Evolutionary conservation across 2,329 filamentous ascomycete species (phyloP), one percentile per base, ranked within the genome.

Genomic region (Talaromyces piceae): DNA sequence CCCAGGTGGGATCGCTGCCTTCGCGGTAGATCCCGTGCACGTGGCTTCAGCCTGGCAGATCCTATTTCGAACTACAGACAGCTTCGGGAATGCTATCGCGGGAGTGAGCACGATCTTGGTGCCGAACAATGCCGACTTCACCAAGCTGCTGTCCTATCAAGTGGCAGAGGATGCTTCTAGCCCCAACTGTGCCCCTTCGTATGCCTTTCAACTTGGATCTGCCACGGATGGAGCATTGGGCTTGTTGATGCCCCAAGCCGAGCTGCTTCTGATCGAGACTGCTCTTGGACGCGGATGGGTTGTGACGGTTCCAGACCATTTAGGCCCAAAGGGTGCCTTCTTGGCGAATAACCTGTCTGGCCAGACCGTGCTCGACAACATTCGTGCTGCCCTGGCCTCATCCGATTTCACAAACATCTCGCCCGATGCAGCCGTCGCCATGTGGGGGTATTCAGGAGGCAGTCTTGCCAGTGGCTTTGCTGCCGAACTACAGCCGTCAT

Each of bases 371-470:
- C 59, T 76, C 9, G 71, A 77, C 57, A 62, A 63, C 3, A 58
- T 76, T 1, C 70, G 75, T 7, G 73, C 73, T 5, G 65, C 70
- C 1, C 56, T 73, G 13, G 52, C 59, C 2, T 63, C 61, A 1
- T 52, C 45, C 2, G 22, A 53, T 8, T 53, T 61, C 44, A 61
- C 70, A 3, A 62, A 64, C 2, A 57, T 75, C 47, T 56, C 59
- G 11, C 31, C 55, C 3, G 58, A 63, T 13, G 63, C 72, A 0
- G 63, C 56, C 5, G 61, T 73, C 37, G 68, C 71, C 2, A 61
- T 80, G 49, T 81, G 77, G 76, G 79, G 79, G 0, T 82, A 81
- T 58, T 78, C 74, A 1, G 79, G 79, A 3, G 79, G 78, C 2
- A 72, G 73, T 1, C 54, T 81, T 3, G 75, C 77, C 0, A 71